Base-by-base conservation (phyloP, 805 yeast genomes). In the Teunomyces barrocoloradensis region DNA sequence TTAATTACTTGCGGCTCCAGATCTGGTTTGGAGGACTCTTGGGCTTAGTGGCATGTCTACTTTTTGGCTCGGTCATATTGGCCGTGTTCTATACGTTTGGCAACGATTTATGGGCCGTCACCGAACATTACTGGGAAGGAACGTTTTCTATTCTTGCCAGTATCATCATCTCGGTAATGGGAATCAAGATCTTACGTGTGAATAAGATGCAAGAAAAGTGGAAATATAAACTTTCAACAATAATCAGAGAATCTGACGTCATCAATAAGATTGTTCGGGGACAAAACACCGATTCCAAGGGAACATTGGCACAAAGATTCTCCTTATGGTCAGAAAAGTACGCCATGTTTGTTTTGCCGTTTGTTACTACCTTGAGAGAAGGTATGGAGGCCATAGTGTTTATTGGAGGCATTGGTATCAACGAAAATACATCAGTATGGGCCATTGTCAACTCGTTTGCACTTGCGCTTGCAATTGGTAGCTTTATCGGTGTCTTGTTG, bases 341-440 rank as follows among this genome's bases (percentile, higher is more conserved):
- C 60, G 83, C 92, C 3, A 69, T 87, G 64, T 87, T 85, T 50
- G 72, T 89, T 30, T 68, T 89, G 35, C 97, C 97, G 0, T 84
- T 90, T 58, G 77, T 90, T 41, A 90, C 97, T 1, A 84, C 96
- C 3, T 69, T 90, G 43, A 79, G 97, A 61, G 97, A 90, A 65
- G 96, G 96, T 1, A 70, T 90, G 45, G 97, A 90, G 65, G 96
- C 96, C 0, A 90, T 90, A 32, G 94, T 90, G 2, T 90, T 90
- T 57, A 77, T 90, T 37, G 97, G 96, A 3, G 97, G 97, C 23
- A 84, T 90, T 37, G 77, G 77, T 3, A 81, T 87, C 46, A 58
- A 59, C 45, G 65, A 61, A 12, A 49, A 57, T 52, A 51, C 57
- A n/a, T 54, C 57, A 38, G 44, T 59, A 5, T 56, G 57, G 27